Evolutionary conservation across 176 grass and related monocot species (phyloP), one percentile per base, ranked within the genome.

Genomic region (Aegilops tauschii): DNA sequence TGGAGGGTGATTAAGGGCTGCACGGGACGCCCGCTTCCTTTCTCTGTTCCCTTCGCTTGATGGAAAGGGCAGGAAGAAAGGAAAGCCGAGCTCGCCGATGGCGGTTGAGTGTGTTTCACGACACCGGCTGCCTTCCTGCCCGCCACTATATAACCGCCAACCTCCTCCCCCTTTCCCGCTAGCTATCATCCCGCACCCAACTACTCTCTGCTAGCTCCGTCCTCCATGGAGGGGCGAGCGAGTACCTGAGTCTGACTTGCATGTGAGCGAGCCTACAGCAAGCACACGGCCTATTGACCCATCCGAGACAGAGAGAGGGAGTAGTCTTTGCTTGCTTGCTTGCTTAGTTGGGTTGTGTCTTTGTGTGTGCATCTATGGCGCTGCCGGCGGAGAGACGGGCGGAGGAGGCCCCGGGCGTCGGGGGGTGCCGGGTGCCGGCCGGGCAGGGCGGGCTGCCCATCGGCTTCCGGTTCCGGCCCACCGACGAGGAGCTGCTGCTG

Each of bases 391-490:
- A 87, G n/a, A 18, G 39, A 5, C 61, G 36, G 52, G 2, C 14
- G 34, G 35, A 11, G 81, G 65, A 5, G 5, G 69, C 67, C 1
- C 2, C 62, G 9, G 49, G 37, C 20, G 8, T 21, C 0, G 4
- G 25, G 1, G 65, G 9, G 1, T n/a, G 25, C 37, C 44, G 84
- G 35, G 30, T 68, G 68, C 54, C 79, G 84, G 74, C 80, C 17
- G 62, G 76, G 35, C 67, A 87, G 9, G 49, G 88, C 31, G 80
- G 84, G 9, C 67, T 98, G 29, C 97, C 94, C 14, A 91, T 95
- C 18, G 94, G 97, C 3, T 98, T 98, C 85, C 87, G 97, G 6
- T 98, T 98, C 87, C 87, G 90, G 42, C 97, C 97, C 21, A 98
- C 97, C 6, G 97, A 98, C 74, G 93, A 98, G 87, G 97, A 98